phyloP scores from a whole-genome alignment of 345 rosid species.

The Ceriops zippeliana region DNA sequence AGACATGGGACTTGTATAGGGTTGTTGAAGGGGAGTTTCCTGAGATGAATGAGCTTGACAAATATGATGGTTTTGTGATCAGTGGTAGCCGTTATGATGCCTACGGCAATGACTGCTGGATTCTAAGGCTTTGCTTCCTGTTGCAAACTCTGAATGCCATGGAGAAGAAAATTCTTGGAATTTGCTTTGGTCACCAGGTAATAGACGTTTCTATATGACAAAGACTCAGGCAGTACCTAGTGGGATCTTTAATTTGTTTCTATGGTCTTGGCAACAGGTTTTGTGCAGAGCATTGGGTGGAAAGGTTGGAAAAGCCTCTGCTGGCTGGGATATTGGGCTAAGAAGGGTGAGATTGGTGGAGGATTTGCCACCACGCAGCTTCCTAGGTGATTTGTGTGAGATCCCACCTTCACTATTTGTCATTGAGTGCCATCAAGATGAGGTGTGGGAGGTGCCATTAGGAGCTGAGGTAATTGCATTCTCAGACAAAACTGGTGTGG shows the following conservation, averaged over 20 bases:
- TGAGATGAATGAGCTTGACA: conserved; percentile 47
- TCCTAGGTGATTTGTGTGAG: conserved; percentile 33
- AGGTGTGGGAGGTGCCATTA: conserved; percentile 69
- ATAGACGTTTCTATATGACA: not conserved
- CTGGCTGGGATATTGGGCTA: conserved; percentile 74
- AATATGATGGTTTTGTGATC: conserved; percentile 73
- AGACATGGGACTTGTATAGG: conserved; percentile 68
- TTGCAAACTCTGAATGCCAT: conserved; percentile 61
- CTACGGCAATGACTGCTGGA: conserved; percentile 68
- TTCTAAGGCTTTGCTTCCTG: conserved; percentile 62
- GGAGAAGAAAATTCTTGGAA: conserved; percentile 77
- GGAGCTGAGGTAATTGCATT: conserved; percentile 68
- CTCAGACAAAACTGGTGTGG: conserved; percentile 75
- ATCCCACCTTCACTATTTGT: conserved; percentile 48
- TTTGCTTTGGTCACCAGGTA: conserved; percentile 99
- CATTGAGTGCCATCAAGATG: conserved; percentile 82
- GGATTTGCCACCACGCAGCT: conserved; percentile 33
- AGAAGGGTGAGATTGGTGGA: conserved; percentile 56
- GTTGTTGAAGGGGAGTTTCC: conserved; percentile 86
- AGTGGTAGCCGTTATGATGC: conserved; percentile 87
- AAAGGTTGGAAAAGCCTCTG: conserved; percentile 59
- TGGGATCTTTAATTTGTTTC: not conserved
- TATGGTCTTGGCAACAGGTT: conserved; percentile 37
- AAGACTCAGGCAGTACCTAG: too few species aligned
- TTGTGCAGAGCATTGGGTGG: conserved; percentile 87